Evolutionary conservation across 257 asterid species (phyloP), one percentile per base, ranked within the genome.

Genomic region (Avicennia marina): DNA sequence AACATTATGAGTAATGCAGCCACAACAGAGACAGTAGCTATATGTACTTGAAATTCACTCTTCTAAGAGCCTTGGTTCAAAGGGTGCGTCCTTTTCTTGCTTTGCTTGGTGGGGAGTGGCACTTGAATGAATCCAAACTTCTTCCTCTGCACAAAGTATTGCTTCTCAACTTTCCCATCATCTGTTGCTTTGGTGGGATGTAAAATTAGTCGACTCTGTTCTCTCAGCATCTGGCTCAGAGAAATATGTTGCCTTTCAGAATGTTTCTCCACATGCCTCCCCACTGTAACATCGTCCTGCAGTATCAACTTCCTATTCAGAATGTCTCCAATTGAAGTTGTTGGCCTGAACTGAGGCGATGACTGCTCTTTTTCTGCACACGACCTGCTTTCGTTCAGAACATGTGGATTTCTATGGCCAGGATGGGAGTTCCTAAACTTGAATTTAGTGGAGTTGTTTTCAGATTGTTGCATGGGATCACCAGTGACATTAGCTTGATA

Each of bases 121-220:
- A 84, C 85, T 58, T 74, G 94, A 49, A 84, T 84, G 62, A 84
- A 84, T 11, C 94, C 94, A 33, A 84, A 84, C 69, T 72, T 84
- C 86, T 84, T 84, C 84, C 76, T 78, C 50, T 78, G 78, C 15
- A 78, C 43, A 56, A 73, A 65, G 58, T 50, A 71, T 24, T 15
- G 73, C 73, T 74, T 78, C 24, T 71, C 83, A 15, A 64, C 72
- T 24, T 18, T 61, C 56, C 66, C 78, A 25, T 71, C 88, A 17
- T 61, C 67, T 34, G 29, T 38, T 6, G 75, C 46, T 60, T 73
- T 75, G 0, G 65, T n/a, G 2, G 88, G 80, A 26, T 76, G 71
- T 64, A 78, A 40, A 17, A 78, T 69, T n/a, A 70, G 72, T 10
- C 94, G 78, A 40, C 86, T 84, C 42, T 84, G 86, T 55, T 78